phyloP scores from a whole-genome alignment of 805 yeast species.

The Saccharomyces cerevisiae region DNA sequence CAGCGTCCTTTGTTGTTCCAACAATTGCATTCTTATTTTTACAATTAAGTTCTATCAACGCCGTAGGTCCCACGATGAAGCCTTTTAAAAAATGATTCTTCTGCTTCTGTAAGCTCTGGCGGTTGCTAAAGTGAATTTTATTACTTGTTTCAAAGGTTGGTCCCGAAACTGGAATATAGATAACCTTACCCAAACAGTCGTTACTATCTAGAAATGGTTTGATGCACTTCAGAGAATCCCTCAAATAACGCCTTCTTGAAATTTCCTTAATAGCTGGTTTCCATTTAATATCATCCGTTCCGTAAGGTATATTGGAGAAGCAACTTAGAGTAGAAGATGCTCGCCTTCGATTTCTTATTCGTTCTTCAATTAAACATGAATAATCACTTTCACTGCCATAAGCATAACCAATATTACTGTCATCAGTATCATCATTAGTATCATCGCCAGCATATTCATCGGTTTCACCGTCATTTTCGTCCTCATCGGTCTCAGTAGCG shows the following conservation, averaged over 20 bases:
- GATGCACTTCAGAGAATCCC: slow-evolving; percentile 50
- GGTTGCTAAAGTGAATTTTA: slow-evolving; percentile 8
- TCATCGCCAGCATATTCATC: background rate
- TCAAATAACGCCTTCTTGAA: slow-evolving; percentile 35
- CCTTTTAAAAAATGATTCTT: slow-evolving; percentile 26
- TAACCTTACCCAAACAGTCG: slow-evolving; percentile 43
- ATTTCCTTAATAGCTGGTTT: slow-evolving; percentile 35
- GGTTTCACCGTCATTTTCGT: background rate
- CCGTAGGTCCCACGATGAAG: slow-evolving; percentile 26
- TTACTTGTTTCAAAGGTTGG: slow-evolving; percentile 22
- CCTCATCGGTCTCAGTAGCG: background rate
- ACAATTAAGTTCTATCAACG: slow-evolving; percentile 16
- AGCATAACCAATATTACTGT: background rate
- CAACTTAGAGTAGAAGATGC: slow-evolving; percentile 21
- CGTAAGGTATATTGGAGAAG: slow-evolving; percentile 18
- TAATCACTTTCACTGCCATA: background rate
- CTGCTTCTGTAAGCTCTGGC: slow-evolving; percentile 1
- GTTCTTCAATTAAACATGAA: background rate
- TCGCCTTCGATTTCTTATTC: slow-evolving; percentile 3
- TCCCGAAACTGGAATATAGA: slow-evolving; percentile 29
- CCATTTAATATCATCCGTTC: slow-evolving; percentile 38
- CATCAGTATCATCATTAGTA: background rate
- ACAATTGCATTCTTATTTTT: background rate
- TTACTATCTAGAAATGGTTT: slow-evolving; percentile 45
- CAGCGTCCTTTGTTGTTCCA: background rate